Base-by-base conservation (phyloP, 371 early-diverging fungal genomes). In the Nematocida sp. region DNA sequence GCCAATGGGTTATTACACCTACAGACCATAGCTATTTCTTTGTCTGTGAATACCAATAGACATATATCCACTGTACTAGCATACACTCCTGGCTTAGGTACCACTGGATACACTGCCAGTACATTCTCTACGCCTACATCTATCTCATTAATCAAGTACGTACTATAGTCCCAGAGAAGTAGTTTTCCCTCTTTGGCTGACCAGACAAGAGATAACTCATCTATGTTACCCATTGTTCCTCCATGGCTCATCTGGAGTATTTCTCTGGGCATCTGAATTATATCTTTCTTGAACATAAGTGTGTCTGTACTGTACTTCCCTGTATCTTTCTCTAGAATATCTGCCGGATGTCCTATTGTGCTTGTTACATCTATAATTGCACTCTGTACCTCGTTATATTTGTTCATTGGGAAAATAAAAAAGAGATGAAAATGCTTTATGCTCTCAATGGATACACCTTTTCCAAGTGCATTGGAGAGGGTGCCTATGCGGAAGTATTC, bases 401-500 rank as follows among this genome's bases (percentile, higher is more conserved):
- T 70, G 46, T 70, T 61, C 74, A 70, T 70, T 13, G 19, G 35
- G 21, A 25, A 60, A 60, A 70, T 47, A 58, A 70, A 64, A 70
- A 70, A 54, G n/a, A 45, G 31, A 70, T 70, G 74, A 61, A 70
- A 60, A 49, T 19, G 32, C 43, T 61, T 52, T 70, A 70, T 38
- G 38, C n/a, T n/a, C 58, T 80, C 54, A 55, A 62, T 41, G 77
- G 63, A 2, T 83, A 83, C 61, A 64, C 63, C 32, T 75, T 78
- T 58, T 48, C 60, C 19, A 74, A 77, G 41, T 66, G 70, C 49
- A 15, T 88, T 17, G 88, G 88, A 32, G 88, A 88, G 74, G 88
- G 88, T 15, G 87, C 87, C 3, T 88, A 88, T 77, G 87, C 88
- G 2, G 80, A 85, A 66, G 86, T 88, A 27, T 87, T 87, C 84